phyloP scores from a whole-genome alignment of 805 yeast genomes.

The Candida anglica region DNA sequence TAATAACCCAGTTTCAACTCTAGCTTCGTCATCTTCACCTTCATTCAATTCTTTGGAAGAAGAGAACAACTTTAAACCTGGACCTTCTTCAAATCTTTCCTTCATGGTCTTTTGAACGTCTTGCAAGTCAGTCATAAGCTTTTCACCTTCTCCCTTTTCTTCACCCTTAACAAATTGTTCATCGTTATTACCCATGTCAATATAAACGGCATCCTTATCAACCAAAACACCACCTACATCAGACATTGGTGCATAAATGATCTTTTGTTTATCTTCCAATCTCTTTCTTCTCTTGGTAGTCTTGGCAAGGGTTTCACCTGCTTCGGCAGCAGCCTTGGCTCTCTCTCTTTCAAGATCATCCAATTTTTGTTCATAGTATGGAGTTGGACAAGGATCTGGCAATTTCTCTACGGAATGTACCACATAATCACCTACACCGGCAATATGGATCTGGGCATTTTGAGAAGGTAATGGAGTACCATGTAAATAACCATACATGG shows the following conservation, averaged over 20 bases:
- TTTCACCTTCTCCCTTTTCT: conserved; percentile 81
- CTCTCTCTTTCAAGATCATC: conserved; percentile 79
- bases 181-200: conserved; percentile 67
- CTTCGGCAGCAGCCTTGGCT: conserved; percentile 59
- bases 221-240: conserved; percentile 98
- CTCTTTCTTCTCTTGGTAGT: conserved; percentile 74
- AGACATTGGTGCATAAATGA: conserved; percentile 98
- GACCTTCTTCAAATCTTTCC: conserved; percentile 55
- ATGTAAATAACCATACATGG: conserved; percentile 90
- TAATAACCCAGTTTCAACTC: conserved; percentile 15
- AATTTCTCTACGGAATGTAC: conserved; percentile 77
- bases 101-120: conserved; percentile 56
- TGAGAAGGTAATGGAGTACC: conserved; percentile 78
- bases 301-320: conserved; percentile 51
- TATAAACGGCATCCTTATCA: conserved; percentile 96
- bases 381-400: conserved; percentile 99
- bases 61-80: conserved; percentile 75
- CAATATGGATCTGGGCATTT: conserved; percentile 81
- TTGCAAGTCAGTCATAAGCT: conserved; percentile 78
- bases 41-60: conserved; percentile 48
- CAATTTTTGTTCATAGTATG: conserved; percentile 79
- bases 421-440: conserved; percentile 91
- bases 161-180: conserved; percentile 58
- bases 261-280: conserved; percentile 88
- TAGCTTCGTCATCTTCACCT: conserved; percentile 34